Evolutionary conservation across 2,329 filamentous ascomycete species (phyloP).

Genomic region (Endoconidiophora polonica): DNA sequence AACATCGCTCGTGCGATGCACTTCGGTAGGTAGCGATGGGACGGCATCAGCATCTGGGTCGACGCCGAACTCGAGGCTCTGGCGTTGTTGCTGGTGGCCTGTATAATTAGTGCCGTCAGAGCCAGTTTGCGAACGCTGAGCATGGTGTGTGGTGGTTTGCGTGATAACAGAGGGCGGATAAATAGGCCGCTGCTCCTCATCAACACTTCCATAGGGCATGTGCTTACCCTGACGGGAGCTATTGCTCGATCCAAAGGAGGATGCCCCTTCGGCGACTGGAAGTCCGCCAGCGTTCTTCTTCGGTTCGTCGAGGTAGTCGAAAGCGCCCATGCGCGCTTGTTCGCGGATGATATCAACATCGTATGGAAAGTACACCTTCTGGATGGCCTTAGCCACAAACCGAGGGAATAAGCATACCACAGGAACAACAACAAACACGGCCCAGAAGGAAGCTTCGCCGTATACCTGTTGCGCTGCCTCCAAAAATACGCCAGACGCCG

Average conservation of each 20-base stretch:
- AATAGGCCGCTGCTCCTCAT: slow-evolving; percentile 81
- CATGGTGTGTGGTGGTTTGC: slow-evolving; percentile 48
- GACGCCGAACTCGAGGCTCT: slow-evolving; percentile 11
- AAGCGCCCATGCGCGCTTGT: slow-evolving; percentile 69
- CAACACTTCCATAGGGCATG: slow-evolving; percentile 44
- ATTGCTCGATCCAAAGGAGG: slow-evolving; percentile 21
- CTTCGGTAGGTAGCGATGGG: slow-evolving; percentile 1
- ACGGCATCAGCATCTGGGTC: slow-evolving; percentile 6
- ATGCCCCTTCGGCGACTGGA: neutral
- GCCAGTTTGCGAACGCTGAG: slow-evolving; percentile 69
- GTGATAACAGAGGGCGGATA: slow-evolving; percentile 85
- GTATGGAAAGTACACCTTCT: slow-evolving; percentile 86
- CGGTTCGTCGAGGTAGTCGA: slow-evolving; percentile 44
- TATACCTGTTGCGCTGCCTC: slow-evolving; percentile 65
- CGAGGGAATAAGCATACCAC: slow-evolving; percentile 74
- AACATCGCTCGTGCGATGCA: slow-evolving; percentile 12
- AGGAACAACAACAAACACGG: slow-evolving; percentile 59
- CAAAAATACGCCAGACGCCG: slow-evolving; percentile 46
- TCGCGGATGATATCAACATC: slow-evolving; percentile 95
- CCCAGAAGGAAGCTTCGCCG: slow-evolving; percentile 72
- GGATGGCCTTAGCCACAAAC: slow-evolving; percentile 69
- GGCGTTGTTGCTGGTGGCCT: slow-evolving; percentile 31
- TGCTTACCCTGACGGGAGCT: slow-evolving; percentile 40
- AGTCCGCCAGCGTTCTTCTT: slow-evolving; percentile 18
- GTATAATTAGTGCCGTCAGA: slow-evolving; percentile 92